Conservation (phyloP, 2,329 filamentous ascomycete genomes). For the Ascomycota sp. region DNA sequence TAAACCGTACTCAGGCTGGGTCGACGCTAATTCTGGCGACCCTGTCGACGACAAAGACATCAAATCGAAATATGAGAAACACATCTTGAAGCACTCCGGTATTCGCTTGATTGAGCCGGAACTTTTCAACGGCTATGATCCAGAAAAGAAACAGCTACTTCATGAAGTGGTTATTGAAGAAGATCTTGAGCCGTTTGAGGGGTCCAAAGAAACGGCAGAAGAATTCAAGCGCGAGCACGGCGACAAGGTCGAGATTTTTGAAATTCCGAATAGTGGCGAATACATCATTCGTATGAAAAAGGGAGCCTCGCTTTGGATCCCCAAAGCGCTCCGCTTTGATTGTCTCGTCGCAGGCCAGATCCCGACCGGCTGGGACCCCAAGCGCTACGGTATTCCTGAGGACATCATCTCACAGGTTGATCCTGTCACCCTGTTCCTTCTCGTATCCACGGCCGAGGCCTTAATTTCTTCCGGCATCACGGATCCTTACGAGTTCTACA, state of each 20-base stretch:
- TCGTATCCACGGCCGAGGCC: conserved; percentile 83
- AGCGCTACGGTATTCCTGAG: conserved; percentile 87
- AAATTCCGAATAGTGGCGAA: conserved; percentile 82
- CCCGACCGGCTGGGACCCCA: conserved; percentile 91
- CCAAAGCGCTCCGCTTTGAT: conserved; percentile 92
- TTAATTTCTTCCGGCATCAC: conserved; percentile 88
- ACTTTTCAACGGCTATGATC: conserved; percentile 90
- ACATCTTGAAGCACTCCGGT: conserved; percentile 87
- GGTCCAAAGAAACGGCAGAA: conserved; percentile 89
- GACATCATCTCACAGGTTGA: conserved; percentile 97
- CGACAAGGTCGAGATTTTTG: conserved; percentile 94
- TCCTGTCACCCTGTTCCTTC: conserved; percentile 83
- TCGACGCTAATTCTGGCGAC: conserved; percentile 82
- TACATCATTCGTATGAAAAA: conserved; percentile 90
- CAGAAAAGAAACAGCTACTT: conserved; percentile 93
- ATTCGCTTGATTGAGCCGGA: conserved; percentile 96
- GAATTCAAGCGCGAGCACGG: conserved; percentile 96
- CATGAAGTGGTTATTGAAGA: conserved; percentile 96
- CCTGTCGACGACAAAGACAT: conserved; percentile 96
- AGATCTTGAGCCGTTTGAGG: conserved; percentile 90
- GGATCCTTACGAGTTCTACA: conserved; percentile 98
- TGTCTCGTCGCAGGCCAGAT: conserved; percentile 94
- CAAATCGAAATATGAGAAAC: conserved; percentile 93
- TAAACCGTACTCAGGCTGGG: conserved; percentile 90
- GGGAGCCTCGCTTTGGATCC: conserved; percentile 84